These are phyloP conservation scores for Tremellales sp. DNA, from an alignment of 1,284 basidiomycete species.

Conservation along the genomic window DNA sequence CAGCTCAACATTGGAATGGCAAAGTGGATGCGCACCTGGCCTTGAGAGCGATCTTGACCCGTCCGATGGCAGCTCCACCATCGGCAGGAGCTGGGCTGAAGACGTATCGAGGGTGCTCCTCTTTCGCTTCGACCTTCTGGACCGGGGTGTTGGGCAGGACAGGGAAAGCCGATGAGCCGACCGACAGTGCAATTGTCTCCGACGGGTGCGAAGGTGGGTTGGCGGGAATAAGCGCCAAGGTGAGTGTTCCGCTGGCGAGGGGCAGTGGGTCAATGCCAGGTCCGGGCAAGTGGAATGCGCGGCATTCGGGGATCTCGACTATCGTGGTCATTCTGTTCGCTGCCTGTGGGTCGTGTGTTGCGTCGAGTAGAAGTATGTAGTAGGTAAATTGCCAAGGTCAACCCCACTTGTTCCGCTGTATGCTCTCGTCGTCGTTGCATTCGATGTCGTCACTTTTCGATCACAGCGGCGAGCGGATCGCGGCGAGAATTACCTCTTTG, in stretches of 20 bases:
- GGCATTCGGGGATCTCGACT: constrained; percentile 32
- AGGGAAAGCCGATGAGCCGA: constrained; percentile 40
- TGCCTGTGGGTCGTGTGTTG: neutral
- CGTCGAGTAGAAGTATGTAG: neutral
- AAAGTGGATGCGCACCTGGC: constrained; percentile 25
- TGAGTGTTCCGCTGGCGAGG: constrained; percentile 39
- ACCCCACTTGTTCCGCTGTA: too few relatives aligned
- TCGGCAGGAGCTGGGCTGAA: constrained; percentile 42
- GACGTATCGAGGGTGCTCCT: constrained; percentile 39
- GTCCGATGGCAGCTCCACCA: constrained; percentile 34
- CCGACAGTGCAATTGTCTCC: constrained; percentile 32
- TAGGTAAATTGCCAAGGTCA: too few relatives aligned
- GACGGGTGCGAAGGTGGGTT: constrained; percentile 33
- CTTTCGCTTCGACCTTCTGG: constrained; percentile 35
- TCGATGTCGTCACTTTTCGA: neutral
- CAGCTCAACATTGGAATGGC: neutral
- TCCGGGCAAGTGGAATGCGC: constrained; percentile 40
- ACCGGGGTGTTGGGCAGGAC: constrained; percentile 34
- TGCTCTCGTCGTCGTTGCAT: too few relatives aligned
- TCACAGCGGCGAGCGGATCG: neutral
- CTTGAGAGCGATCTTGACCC: constrained; percentile 41
- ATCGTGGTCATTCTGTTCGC: constrained; percentile 38
- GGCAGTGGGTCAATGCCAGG: constrained; percentile 30
- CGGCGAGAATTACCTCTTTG: neutral
- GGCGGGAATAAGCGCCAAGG: constrained; percentile 39